Evolutionary conservation across 768 basidiomycete species (phyloP).

Genomic region (Mrakia hoshinonis): DNA sequence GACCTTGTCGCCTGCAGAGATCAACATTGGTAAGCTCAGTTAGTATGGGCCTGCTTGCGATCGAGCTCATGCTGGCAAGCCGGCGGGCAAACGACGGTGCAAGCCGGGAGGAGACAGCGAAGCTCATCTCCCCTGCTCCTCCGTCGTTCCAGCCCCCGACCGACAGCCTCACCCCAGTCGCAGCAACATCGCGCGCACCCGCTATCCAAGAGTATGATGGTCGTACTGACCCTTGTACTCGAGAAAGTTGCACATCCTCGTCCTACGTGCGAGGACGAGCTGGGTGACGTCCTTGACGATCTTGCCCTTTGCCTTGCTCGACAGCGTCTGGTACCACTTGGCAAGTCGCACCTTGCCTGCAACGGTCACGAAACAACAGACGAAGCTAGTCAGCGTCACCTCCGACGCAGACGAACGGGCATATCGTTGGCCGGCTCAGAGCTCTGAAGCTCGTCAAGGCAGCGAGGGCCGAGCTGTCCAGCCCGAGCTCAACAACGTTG

Average conservation of each 20-base stretch:
- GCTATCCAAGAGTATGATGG: not conserved
- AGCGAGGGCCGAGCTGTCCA: not conserved
- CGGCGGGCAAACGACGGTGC: not conserved
- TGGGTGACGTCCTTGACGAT: conserved; percentile 94
- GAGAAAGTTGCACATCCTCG: conserved; percentile 89
- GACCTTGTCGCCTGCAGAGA: conserved; percentile 49
- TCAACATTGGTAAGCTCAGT: not conserved
- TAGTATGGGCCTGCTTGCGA: not conserved
- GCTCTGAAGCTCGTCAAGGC: not conserved
- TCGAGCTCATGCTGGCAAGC: not conserved
- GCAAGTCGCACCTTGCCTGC: conserved; percentile 84
- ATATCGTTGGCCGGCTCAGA: not conserved
- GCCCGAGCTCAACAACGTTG: not conserved
- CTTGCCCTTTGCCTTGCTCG: conserved; percentile 63
- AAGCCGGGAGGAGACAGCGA: not conserved
- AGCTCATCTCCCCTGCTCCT: not conserved
- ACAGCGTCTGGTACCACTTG: conserved; percentile 88
- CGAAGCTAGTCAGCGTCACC: too few species aligned
- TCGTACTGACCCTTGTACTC: conserved; percentile 80
- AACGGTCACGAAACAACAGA: too few species aligned
- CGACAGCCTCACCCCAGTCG: not conserved
- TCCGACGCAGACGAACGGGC: too few species aligned
- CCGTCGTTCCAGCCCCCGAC: not conserved
- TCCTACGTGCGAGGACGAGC: conserved; percentile 75
- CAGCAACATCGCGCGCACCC: not conserved